Base-by-base conservation (phyloP, 2,329 filamentous ascomycete genomes). In the Thelonectria discophora region DNA sequence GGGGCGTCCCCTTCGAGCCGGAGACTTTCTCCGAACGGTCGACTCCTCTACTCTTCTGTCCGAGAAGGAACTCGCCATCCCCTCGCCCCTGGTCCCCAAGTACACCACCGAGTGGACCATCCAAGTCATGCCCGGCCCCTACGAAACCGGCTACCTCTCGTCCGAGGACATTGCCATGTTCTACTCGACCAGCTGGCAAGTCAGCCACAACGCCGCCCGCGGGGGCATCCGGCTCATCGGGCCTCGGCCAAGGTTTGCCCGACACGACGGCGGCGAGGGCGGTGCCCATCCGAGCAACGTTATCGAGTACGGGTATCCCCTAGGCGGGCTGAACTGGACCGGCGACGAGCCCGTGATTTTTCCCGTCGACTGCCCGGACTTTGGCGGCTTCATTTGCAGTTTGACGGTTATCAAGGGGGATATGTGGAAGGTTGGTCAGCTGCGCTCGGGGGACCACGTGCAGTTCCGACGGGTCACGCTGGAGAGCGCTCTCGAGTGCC, bases 221-320 rank as follows among this genome's bases (percentile, higher is more conserved):
- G 85, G 82, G 42, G 88, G 86, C 0, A 85, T 90, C 24, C 81
- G 87, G 7, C 78, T 90, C 0, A 73, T 86, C 2, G 87, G 87
- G 0, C 86, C 86, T 0, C 80, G 81, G 1, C 85, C 85, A 0
- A 80, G 82, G 63, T 90, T 84, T 83, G 84, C 86, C 13, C 78
- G 88, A 7, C 72, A 80, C 32, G 82, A 86, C 64, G 88, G 87
- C 11, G 88, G 87, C 0, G 86, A 88, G 62, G 88, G 86, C 8
- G 88, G 88, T 11, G 80, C 84, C 1, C 88, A 90, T 71, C 88
- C 88, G 0, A 82, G 79, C 34, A 88, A 88, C 45, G 63, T 60
- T 6, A 49, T 70, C 4, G 69, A 67, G 34, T 71, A 65, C 34
- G 66, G 62, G 9, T 87, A 88, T 65, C 86, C 86, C 2, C 53